Conservation (phyloP, 2,329 filamentous ascomycete species). For the Exutisphaerella laricina region DNA sequence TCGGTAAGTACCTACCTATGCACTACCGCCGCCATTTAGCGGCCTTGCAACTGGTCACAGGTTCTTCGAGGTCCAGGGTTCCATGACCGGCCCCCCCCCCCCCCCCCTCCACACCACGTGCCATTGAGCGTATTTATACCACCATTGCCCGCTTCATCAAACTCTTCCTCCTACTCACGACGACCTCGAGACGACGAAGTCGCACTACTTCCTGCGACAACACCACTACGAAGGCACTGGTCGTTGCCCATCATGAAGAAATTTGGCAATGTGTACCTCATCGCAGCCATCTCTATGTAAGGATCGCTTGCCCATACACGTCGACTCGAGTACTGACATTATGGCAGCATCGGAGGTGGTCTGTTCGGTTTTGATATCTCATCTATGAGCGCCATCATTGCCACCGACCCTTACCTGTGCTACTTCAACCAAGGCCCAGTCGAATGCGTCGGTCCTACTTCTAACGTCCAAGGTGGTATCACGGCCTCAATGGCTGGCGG, state of each 20-base stretch:
- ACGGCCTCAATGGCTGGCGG: constrained; percentile 66
- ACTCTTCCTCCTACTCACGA: too few species aligned
- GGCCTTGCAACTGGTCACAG: too few species aligned
- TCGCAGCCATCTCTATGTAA: constrained; percentile 51
- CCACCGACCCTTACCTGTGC: constrained; percentile 62
- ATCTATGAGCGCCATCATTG: constrained; percentile 61
- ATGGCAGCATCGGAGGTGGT: constrained; percentile 52
- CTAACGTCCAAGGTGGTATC: constrained; percentile 60
- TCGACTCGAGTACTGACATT: neutral
- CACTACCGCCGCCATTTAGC: too few species aligned
- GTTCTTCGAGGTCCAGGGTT: neutral
- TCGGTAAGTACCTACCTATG: too few species aligned
- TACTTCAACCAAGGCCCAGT: constrained; percentile 59
- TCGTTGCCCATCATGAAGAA: constrained; percentile 26
- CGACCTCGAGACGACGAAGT: constrained; percentile 4
- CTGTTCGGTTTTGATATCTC: constrained; percentile 76
- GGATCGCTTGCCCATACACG: constrained; percentile 25
- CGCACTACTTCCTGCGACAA: neutral
- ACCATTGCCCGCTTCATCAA: neutral
- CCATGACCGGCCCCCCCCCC: neutral
- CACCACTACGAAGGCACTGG: neutral
- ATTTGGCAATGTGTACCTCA: constrained; percentile 54
- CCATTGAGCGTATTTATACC: neutral
- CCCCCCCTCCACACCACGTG: too few species aligned
- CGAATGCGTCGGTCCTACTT: constrained; percentile 49